These are phyloP conservation scores for Vanrija sp. DNA, from an alignment of 1,284 basidiomycete genomes.

Conservation along the genomic window DNA sequence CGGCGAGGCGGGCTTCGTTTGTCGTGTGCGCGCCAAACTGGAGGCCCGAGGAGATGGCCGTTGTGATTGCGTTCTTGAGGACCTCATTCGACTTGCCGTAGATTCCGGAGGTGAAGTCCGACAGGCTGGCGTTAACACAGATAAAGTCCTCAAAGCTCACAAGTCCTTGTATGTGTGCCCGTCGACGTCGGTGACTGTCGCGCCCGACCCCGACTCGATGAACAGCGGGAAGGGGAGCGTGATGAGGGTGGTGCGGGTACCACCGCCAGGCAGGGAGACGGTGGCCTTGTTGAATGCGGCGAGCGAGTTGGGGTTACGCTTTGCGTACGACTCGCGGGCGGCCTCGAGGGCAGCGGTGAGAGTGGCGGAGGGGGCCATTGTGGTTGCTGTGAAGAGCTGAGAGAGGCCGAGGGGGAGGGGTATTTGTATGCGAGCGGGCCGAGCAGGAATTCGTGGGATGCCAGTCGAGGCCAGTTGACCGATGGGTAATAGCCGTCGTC, in stretches of 20 bases:
- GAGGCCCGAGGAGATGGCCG: constrained; percentile 16
- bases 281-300: constrained; percentile 7
- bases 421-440: no score
- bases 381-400: no score
- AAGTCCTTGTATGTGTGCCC: constrained; percentile 27
- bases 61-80: constrained; percentile 18
- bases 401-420: no score
- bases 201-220: constrained; percentile 16
- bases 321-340: constrained; percentile 2
- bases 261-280: constrained; percentile 17
- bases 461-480: no score
- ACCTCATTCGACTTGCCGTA: constrained; percentile 28
- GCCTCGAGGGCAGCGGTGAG: background rate
- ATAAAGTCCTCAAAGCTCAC: constrained; percentile 8
- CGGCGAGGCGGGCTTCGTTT: constrained; percentile 20
- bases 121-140: constrained; percentile 11
- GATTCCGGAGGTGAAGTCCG: constrained; percentile 29
- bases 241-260: constrained; percentile 28
- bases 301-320: constrained; percentile 13
- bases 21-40: constrained; percentile 29
- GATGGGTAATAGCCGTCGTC: no score
- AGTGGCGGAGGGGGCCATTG: background rate
- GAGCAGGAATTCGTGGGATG: no score
- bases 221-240: constrained; percentile 26
- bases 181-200: constrained; percentile 20